Evolutionary conservation across 257 asterid species (phyloP).

Genomic region (Schizonepeta tenuifolia): DNA sequence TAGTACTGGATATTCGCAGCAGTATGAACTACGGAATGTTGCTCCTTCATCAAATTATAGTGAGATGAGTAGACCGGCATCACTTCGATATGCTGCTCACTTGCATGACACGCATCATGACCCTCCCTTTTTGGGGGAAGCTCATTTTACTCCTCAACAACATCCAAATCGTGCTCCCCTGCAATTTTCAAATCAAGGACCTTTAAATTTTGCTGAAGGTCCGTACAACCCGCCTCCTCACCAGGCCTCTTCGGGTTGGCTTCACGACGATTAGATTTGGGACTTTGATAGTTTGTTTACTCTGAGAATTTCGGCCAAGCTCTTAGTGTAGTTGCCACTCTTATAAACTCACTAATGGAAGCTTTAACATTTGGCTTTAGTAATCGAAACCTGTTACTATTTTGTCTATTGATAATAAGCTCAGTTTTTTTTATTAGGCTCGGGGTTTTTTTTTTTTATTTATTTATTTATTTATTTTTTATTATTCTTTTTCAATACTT

Average conservation of each 20-base stretch:
- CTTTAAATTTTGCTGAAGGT: conserved; percentile 55
- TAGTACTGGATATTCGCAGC: background rate
- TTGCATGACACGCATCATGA: background rate
- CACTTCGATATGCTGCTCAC: background rate
- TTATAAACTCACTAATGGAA: too few species aligned
- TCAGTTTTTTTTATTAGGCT: too few species aligned
- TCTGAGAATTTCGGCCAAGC: too few species aligned
- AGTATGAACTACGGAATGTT: background rate
- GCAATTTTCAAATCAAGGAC: conserved; percentile 5
- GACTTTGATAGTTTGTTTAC: background rate
- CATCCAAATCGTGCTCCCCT: conserved; percentile 6
- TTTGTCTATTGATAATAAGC: too few species aligned
- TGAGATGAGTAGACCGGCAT: background rate
- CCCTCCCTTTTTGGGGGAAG: background rate
- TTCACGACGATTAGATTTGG: conserved; percentile 58
- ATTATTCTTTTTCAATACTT: too few species aligned
- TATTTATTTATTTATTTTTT: too few species aligned
- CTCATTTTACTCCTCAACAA: background rate
- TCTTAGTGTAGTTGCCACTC: too few species aligned
- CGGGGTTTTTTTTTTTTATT: too few species aligned
- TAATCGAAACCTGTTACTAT: too few species aligned
- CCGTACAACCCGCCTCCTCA: conserved; percentile 42
- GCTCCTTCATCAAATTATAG: background rate
- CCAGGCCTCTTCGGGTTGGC: conserved; percentile 72
- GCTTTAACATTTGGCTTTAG: too few species aligned